Base-by-base conservation (phyloP, 441 rosid genomes). In the Bocquillonia castaneifolia region DNA sequence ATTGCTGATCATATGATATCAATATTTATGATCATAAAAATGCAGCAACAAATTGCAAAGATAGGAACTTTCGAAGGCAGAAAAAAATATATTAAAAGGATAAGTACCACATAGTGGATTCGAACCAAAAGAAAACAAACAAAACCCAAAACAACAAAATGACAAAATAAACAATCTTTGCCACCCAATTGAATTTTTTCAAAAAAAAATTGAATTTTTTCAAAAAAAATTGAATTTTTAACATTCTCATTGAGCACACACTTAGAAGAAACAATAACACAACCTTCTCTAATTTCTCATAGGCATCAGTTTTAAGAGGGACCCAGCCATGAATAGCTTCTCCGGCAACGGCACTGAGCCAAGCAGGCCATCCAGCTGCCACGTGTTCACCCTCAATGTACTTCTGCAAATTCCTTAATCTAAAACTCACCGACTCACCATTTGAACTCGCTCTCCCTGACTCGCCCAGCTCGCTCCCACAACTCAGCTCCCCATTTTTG, bases 291-390 rank as follows among this genome's bases (percentile, higher is more conserved):
- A 91, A 79, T 81, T 90, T 93, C 85, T 93, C 90, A 66, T 69
- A 93, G 31, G 93, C 81, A 48, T 93, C 98, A 1, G 88, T 79
- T 53, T 87, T 85, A 60, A 89, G 91, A 0, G 98, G 98, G 48
- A 91, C 81, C 97, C 97, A 91, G 1, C 98, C 98, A 10, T 85
- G 96, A 64, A 93, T 88, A 63, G 98, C 97, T 76, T 93, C 98
- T 39, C 87, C 92, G 58, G 97, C 98, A 52, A 89, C 98, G 64
- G 92, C 92, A 62, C 88, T 87, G 26, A 93, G 84, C 98, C 98
- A 93, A 39, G 90, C 94, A 3, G 98, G 98, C 98, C 98, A 93
- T 0, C 98, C 98, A 3, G 97, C 98, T 18, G 98, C 94, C 59
- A 86, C 94, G 54, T 93, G 97, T 75, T 93, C 97, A 8, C 92